These are phyloP conservation scores for Xylaria curta DNA, from an alignment of 495 filamentous ascomycete species.

Conservation along the genomic window DNA sequence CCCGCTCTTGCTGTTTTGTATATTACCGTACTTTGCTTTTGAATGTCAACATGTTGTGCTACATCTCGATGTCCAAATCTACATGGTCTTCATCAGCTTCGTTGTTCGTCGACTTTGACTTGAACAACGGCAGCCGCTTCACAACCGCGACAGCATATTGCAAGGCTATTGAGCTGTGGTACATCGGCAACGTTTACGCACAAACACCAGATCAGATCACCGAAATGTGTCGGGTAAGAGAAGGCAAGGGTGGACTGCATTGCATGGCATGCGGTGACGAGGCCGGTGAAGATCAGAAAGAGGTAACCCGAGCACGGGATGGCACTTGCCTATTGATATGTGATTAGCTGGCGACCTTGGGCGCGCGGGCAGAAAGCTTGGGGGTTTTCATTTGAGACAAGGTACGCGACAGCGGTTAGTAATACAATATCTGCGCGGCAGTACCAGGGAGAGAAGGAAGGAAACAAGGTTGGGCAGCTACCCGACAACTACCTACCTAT, in stretches of 20 bases:
- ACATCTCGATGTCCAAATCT: neutral
- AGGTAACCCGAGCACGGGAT: slow-evolving; percentile 19
- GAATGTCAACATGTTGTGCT: neutral
- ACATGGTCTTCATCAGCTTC: neutral
- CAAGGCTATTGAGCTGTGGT: neutral
- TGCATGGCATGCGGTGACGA: slow-evolving; percentile 20
- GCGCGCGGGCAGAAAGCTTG: neutral
- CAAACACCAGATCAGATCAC: slow-evolving; percentile 1
- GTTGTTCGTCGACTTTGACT: neutral
- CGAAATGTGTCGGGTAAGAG: neutral
- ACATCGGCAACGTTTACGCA: neutral
- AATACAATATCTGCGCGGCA: neutral
- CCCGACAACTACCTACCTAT: neutral
- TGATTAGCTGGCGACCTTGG: neutral
- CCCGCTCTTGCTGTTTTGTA: slow-evolving; percentile 10
- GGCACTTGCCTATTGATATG: neutral
- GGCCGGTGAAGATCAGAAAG: slow-evolving; percentile 9
- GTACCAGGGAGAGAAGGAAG: neutral
- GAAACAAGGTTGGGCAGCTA: slow-evolving; percentile 1
- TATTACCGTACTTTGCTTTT: slow-evolving; percentile 7
- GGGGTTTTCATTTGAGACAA: neutral
- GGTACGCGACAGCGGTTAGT: slow-evolving; percentile 10
- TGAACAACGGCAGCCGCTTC: neutral
- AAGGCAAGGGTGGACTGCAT: neutral
- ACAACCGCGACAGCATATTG: neutral